Base-by-base conservation (phyloP, 305 asterid genomes). In the Fraxinus angustifolia region DNA sequence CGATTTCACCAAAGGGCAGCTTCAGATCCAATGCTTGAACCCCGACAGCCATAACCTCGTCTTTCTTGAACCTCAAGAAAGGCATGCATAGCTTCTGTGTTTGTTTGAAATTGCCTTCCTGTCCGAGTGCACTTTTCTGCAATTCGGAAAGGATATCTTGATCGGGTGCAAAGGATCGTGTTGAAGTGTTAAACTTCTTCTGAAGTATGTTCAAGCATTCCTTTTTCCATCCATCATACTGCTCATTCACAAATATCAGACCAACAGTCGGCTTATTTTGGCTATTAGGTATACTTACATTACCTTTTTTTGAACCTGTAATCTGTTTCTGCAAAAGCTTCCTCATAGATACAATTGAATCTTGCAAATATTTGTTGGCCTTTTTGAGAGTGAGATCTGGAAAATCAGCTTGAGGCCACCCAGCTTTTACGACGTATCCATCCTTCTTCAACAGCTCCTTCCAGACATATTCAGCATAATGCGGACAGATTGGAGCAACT, bases 1-100 rank as follows among this genome's bases (percentile, higher is more conserved):
- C 96, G 26, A 91, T 85, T 87, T 95, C 98, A 28, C 97, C 95
- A 48, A 95, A 95, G 21, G 98, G 99, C 72, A 93, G 87, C 88
- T 79, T 93, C 89, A 92, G 79, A 58, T 91, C 97, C 85, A 95
- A 77, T 0, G 97, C 97, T 19, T 94, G 95, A 34, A 83, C 90
- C 17, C 99, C 97, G 2, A 92, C 96, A 0, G 87, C 78, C 86
- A 80, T 88, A 5, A 87, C 98, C 83, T 95, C 98, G 30, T 88
- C 93, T 83, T 94, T 93, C 88, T 94, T 95, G 90, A 90, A 91
- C 91, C 94, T 95, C 90, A 95, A 75, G 82, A 95, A 95, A 1
- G 97, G 97, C 99, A 92, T 93, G 58, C 98, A 93, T 0, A 81
- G 88, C 88, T 91, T 90, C 92, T 91, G 99, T 56, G 87, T 82